Base-by-base conservation (phyloP, 169 alveolate species). In the Plasmodium gallinaceum region DNA sequence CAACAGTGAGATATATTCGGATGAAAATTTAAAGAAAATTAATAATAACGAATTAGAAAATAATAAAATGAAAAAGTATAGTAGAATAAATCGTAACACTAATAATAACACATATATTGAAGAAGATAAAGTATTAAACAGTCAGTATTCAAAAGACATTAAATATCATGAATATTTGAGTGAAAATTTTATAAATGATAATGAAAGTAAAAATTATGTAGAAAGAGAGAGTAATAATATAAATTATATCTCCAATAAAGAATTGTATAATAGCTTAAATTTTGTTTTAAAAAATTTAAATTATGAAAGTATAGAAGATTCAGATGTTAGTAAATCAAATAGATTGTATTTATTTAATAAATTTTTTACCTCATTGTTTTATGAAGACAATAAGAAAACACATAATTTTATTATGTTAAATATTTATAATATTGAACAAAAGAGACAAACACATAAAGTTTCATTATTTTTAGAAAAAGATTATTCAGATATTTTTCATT, bases 321-420 rank as follows among this genome's bases (percentile, higher is more conserved):
- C 89, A 45, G 62, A 22, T 3, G 26, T 78, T 22, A 64, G 89
- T 24, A 78, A 78, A 65, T 78, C 89, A 18, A 78, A 78, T 65
- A 64, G 89, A 45, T 58, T 78, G 32, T 78, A 78, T 57, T 57
- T 78, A 43, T 78, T 78, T 70, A 78, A 70, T 60, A 78, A 78
- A 37, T 78, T 78, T 65, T 78, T 78, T 54, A 62, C 89, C 7
- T 78, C 89, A n/a, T 46, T 78, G 18, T 78, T 62, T 64, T 58
- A 64, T 57, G 78, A 78, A 65, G 70, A 78, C 2, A 78, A 26
- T 78, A 57, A 20, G 43, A 78, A 43, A 58, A 78, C 42, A n/a
- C 89, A 78, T 39, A 78, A 78, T 78, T 78, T 64, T 52, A 78
- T 78, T 48, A 78, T 78, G 89, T 78, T 78, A 14, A 78, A 78